Evolutionary conservation across 2,329 filamentous ascomycete species (phyloP).

Genomic region (Alternaria viburni): DNA sequence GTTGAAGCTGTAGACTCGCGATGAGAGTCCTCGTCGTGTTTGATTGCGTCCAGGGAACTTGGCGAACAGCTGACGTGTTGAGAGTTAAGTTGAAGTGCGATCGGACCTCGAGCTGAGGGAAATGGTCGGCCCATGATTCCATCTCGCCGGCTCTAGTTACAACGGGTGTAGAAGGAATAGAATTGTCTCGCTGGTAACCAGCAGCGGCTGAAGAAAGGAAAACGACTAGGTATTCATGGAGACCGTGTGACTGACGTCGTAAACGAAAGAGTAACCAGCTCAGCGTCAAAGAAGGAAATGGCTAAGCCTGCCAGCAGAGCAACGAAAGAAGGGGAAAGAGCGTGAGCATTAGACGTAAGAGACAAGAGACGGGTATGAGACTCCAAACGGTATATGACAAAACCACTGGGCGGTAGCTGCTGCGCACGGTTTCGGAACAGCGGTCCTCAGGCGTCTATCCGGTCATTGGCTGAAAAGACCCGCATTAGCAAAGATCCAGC

Average conservation of each 20-base stretch:
- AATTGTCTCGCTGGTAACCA: slow-evolving; percentile 47
- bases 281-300: slow-evolving; percentile 42
- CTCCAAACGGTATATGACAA: slow-evolving; percentile 49
- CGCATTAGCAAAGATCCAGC: slow-evolving; percentile 38
- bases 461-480: slow-evolving; percentile 31
- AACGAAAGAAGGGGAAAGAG: slow-evolving; percentile 44
- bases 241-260: slow-evolving; percentile 38
- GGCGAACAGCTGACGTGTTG: slow-evolving; percentile 38
- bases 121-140: slow-evolving; percentile 44
- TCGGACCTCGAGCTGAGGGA: slow-evolving; percentile 41
- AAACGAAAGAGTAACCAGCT: slow-evolving; percentile 45
- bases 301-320: slow-evolving; percentile 51
- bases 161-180: slow-evolving; percentile 37
- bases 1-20: slow-evolving; percentile 42
- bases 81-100: slow-evolving; percentile 49
- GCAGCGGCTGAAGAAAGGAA: slow-evolving; percentile 46
- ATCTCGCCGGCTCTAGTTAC: slow-evolving; percentile 41
- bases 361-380: slow-evolving; percentile 47
- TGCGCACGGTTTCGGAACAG: slow-evolving; percentile 48
- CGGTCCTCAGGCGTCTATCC: slow-evolving; percentile 48
- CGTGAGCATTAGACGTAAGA: slow-evolving; percentile 45
- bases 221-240: slow-evolving; percentile 48
- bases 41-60: slow-evolving; percentile 37
- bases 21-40: slow-evolving; percentile 43
- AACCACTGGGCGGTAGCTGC: slow-evolving; percentile 38